A percentile compares a stretch with the other conserved stretches of the same genome.
phyloP scores from a whole-genome alignment of 768 basidiomycete genomes.

The Pulveroboletus frians region DNA sequence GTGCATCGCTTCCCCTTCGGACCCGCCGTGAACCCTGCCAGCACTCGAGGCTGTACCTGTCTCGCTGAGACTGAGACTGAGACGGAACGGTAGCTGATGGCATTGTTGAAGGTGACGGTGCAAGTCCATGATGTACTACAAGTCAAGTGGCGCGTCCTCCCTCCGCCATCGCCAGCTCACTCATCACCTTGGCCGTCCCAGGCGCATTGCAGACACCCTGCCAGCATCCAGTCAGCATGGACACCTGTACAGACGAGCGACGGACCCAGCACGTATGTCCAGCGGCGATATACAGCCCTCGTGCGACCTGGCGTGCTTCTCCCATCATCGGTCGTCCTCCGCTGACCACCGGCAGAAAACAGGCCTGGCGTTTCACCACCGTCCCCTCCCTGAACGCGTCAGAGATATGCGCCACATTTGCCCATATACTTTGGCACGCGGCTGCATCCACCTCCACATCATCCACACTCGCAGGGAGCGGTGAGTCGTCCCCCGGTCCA shows the following conservation, averaged over 20 bases:
- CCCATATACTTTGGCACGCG: constrained; percentile 52
- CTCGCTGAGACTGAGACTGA: too few relatives aligned
- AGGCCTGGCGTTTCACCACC: constrained; percentile 60
- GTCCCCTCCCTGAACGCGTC: constrained; percentile 48
- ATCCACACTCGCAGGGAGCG: constrained; percentile 66
- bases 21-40: neutral
- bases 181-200: constrained; percentile 70
- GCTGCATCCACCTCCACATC: constrained; percentile 54
- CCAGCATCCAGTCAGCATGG: constrained; percentile 1
- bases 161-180: constrained; percentile 68
- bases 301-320: constrained; percentile 47
- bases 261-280: constrained; percentile 81
- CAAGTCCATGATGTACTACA: too few relatives aligned
- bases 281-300: constrained; percentile 65
- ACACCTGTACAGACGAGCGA: constrained; percentile 4
- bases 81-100: too few relatives aligned
- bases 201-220: constrained; percentile 81
- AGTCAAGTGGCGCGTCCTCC: constrained; percentile 40
- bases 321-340: constrained; percentile 66
- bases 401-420: constrained; percentile 59
- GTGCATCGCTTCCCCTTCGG: constrained; percentile 8
- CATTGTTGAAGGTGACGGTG: too few relatives aligned
- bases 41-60: too few relatives aligned
- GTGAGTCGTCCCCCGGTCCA: constrained; percentile 69
- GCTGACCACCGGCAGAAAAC: constrained; percentile 67